These are phyloP conservation scores for Sugiyamaella castrensis DNA, from an alignment of 1,139 yeast genomes.

Conservation along the genomic window DNA sequence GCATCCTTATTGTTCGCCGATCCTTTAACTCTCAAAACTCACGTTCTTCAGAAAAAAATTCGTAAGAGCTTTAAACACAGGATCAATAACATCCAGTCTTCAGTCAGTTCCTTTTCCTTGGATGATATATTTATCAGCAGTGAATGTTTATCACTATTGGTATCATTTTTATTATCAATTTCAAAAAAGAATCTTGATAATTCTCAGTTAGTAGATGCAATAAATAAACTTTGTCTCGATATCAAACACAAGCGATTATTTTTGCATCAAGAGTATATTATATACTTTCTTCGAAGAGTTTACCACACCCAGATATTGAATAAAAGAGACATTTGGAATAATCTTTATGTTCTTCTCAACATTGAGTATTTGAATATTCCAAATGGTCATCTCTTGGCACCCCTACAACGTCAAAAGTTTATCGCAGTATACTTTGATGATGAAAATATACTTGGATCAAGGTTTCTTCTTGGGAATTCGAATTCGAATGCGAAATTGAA, in stretches of 20 bases:
- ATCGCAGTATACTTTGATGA: too few species aligned
- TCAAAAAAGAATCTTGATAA: conserved; percentile 3
- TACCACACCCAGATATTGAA: conserved; percentile 1
- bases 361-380: background rate
- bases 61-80: background rate
- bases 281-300: conserved; percentile 1
- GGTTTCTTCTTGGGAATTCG: background rate
- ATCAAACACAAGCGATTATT: background rate
- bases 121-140: background rate
- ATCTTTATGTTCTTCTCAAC: background rate
- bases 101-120: background rate
- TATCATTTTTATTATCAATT: background rate
- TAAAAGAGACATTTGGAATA: conserved; percentile 5
- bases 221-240: conserved; percentile 4
- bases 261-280: conserved; percentile 10
- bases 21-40: conserved; percentile 1
- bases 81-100: background rate
- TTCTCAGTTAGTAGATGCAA: background rate
- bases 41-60: conserved; percentile 1
- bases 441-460: too few species aligned
- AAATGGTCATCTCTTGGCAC: background rate
- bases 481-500: background rate
- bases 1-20: background rate
- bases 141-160: background rate
- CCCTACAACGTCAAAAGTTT: background rate